Base-by-base conservation (phyloP, 192 early-diverging fungal genomes). In the Coemansia sp. region DNA sequence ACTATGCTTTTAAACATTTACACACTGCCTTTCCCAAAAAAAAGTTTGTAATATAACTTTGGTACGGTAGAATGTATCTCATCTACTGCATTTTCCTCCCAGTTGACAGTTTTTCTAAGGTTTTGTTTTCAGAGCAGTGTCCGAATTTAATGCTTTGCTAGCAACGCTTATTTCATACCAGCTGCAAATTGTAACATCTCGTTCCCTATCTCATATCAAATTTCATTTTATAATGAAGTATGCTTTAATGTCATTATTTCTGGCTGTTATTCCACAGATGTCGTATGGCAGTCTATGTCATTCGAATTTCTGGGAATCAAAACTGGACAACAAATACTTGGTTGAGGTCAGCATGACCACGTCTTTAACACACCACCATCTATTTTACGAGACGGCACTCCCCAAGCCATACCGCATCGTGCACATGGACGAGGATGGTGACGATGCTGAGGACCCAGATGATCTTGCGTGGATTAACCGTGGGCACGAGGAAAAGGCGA, bases 371-470 rank as follows among this genome's bases (percentile, higher is more conserved):
- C 70, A 73, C 55, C 40, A 48, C 22, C 76, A 79, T 29, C 20
- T 79, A n/a, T 58, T 69, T 30, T 67, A 79, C 52, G 75, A 79
- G 37, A 79, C 76, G 9, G 41, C 67, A 25, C 53, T 79, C 13
- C 76, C 75, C 19, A 79, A 73, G 53, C 76, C 70, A 10, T 73
- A 79, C 41, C 62, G 62, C n/a, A 73, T 79, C 41, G 76, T 79
- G 67, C 76, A 79, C 25, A 59, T 68, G 52, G 65, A 74, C 27
- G 65, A 61, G 11, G 61, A 79, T 9, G 70, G 76, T 19, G 67
- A 79, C 40, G 67, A 79, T 25, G 66, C 66, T 20, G 67, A 73
- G 19, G 67, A 79, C 13, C 54, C 64, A 15, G 76, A 79, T n/a
- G 70, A 79, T 31, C 58, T 73, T 70, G 64, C 59, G 41, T 73